These are phyloP conservation scores for Hygrophila difformis DNA, from an alignment of 257 asterid genomes.

Conservation along the genomic window DNA sequence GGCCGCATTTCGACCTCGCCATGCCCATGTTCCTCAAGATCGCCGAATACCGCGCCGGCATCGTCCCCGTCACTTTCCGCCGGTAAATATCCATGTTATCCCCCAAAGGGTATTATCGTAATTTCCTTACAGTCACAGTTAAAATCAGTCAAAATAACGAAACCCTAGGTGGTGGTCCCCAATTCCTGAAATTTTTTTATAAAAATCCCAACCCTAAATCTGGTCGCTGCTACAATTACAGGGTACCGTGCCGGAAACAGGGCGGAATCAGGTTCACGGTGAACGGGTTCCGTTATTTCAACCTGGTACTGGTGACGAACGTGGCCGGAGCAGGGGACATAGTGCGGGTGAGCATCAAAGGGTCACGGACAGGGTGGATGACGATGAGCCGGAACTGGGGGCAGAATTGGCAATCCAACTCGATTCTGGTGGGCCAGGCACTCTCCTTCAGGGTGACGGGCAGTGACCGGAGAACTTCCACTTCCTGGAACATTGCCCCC, in stretches of 20 bases:
- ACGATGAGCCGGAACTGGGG: conserved; percentile 86
- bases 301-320: conserved; percentile 55
- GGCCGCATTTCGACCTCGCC: conserved; percentile 85
- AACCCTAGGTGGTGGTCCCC: no score
- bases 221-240: conserved; percentile 11
- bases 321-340: conserved; percentile 93
- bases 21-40: conserved; percentile 92
- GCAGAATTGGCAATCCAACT: conserved; percentile 79
- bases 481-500: conserved; percentile 74
- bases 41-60: no score
- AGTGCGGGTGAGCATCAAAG: conserved; percentile 52
- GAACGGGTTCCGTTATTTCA: conserved; percentile 77
- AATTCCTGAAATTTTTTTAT: no score
- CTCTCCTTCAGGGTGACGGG: conserved; percentile 64
- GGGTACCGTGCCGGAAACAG: conserved; percentile 66
- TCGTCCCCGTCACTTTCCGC: conserved; percentile 65
- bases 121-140: no score
- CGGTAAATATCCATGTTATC: conserved; percentile 39
- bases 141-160: no score
- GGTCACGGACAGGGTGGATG: conserved; percentile 61
- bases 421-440: conserved; percentile 47
- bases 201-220: not conserved
- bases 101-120: no score
- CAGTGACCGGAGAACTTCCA: conserved; percentile 67
- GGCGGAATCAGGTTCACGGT: conserved; percentile 81